Conservation (phyloP, 257 asterid species). For the Vinca minor region DNA sequence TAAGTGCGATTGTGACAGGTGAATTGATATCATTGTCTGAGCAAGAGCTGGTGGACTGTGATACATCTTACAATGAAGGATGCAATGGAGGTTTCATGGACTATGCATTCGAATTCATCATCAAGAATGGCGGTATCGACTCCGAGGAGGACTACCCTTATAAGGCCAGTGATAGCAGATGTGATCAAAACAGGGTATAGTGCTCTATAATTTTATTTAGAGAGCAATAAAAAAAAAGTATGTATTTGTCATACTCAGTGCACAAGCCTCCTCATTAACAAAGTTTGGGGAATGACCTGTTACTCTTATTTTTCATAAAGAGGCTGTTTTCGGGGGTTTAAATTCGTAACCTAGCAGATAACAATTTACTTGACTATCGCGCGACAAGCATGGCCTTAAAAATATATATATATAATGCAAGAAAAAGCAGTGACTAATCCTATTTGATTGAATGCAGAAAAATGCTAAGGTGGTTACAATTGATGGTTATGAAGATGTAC, state of each 20-base stretch:
- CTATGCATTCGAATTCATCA: slow-evolving; percentile 32
- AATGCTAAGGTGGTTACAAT: slow-evolving; percentile 60
- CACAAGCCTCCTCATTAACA: too few species aligned
- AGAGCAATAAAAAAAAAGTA: neutral
- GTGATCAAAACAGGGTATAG: slow-evolving; percentile 34
- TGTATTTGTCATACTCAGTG: too few species aligned
- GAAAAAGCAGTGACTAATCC: neutral
- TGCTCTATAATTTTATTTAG: neutral
- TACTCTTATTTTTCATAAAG: too few species aligned
- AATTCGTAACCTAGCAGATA: too few species aligned
- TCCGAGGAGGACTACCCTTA: slow-evolving; percentile 39
- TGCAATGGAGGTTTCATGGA: slow-evolving; percentile 47
- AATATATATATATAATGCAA: too few species aligned
- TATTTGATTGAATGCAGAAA: slow-evolving; percentile 32
- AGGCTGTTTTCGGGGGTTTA: too few species aligned
- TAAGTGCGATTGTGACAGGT: slow-evolving; percentile 28
- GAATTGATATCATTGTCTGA: slow-evolving; percentile 29
- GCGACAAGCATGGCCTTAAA: too few species aligned
- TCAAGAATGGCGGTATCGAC: slow-evolving; percentile 37
- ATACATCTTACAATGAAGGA: slow-evolving; percentile 22
- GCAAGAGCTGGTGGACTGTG: slow-evolving; percentile 45
- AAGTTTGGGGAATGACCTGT: too few species aligned
- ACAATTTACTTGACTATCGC: too few species aligned
- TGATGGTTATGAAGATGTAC: slow-evolving; percentile 51
- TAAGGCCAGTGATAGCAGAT: slow-evolving; percentile 24